Conservation (phyloP, 169 alveolate species). For the Miamiensis avidus region DNA sequence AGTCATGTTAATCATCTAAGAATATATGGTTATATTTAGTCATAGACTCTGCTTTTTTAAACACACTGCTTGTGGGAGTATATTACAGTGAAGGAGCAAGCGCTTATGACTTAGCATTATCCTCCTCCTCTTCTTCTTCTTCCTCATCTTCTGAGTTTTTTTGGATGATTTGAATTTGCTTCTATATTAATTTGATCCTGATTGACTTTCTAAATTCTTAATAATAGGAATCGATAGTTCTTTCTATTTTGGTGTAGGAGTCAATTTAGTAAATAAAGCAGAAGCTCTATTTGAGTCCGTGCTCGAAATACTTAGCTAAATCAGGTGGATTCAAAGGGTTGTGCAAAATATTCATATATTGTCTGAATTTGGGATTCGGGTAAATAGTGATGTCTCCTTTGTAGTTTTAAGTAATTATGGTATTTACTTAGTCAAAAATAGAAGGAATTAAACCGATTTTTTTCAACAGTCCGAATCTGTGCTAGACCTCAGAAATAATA, state of each 20-base stretch:
- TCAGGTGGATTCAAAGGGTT: slow-evolving; percentile 36
- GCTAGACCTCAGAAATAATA: slow-evolving; percentile 48
- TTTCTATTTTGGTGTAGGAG: background rate
- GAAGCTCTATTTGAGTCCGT: background rate
- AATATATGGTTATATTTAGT: background rate
- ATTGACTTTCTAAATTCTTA: background rate
- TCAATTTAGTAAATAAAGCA: background rate
- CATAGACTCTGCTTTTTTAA: background rate
- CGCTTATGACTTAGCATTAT: no score
- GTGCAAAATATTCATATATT: slow-evolving; percentile 50
- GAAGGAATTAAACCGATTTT: slow-evolving; percentile 49
- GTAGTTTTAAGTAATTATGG: slow-evolving; percentile 46
- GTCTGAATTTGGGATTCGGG: slow-evolving; percentile 52
- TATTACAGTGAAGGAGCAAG: no score
- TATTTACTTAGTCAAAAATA: slow-evolving; percentile 18
- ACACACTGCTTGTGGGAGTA: no score
- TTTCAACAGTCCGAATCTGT: slow-evolving; percentile 26
- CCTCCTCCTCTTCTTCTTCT: no score
- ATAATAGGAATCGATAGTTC: background rate
- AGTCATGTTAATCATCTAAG: background rate
- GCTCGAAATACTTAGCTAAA: background rate
- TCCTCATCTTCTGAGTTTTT: background rate
- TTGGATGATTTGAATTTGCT: background rate
- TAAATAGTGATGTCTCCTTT: slow-evolving; percentile 63
- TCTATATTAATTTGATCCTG: background rate